Evolutionary conservation across 108 stramenopile genomes (phyloP).

Genomic region (Thalassiosira profunda): DNA sequence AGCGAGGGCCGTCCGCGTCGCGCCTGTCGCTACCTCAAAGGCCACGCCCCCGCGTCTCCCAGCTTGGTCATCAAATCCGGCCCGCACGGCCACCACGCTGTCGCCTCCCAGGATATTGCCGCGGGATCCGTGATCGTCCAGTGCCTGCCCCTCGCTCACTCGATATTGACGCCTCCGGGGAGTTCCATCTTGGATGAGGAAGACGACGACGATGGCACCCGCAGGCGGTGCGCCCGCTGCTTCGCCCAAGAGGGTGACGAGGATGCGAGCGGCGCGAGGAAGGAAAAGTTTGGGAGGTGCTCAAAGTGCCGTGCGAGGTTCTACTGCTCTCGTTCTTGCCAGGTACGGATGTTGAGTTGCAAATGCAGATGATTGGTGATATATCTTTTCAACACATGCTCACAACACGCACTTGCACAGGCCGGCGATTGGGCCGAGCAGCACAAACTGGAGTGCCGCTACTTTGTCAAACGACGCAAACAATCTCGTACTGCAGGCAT

Average conservation of each 20-base stretch:
- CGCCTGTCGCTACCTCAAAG: too few relatives aligned
- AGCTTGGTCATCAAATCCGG: conserved; percentile 19
- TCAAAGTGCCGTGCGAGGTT: conserved; percentile 22
- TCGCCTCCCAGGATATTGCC: conserved; percentile 17
- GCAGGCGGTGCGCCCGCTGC: conserved; percentile 28
- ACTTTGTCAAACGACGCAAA: conserved; percentile 29
- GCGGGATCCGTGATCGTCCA: conserved; percentile 35
- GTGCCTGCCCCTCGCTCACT: conserved; percentile 34
- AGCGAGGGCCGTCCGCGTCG: too few relatives aligned
- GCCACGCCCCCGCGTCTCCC: too few relatives aligned
- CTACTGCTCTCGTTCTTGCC: conserved; percentile 39
- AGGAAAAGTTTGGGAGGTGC: conserved; percentile 20
- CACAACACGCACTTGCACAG: background rate
- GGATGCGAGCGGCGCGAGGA: background rate
- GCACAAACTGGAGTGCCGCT: conserved; percentile 41
- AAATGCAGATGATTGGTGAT: background rate
- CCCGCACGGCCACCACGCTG: conserved; percentile 17
- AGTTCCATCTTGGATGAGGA: background rate
- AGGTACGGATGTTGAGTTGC: conserved; percentile 5
- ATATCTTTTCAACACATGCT: background rate
- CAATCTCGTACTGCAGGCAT: background rate
- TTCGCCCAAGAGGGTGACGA: conserved; percentile 26
- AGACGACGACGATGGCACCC: background rate
- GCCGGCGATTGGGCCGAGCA: conserved; percentile 27
- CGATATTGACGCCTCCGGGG: conserved; percentile 8